Evolutionary conservation across 2,329 filamentous ascomycete species (phyloP).

Genomic region (Alternaria panax): DNA sequence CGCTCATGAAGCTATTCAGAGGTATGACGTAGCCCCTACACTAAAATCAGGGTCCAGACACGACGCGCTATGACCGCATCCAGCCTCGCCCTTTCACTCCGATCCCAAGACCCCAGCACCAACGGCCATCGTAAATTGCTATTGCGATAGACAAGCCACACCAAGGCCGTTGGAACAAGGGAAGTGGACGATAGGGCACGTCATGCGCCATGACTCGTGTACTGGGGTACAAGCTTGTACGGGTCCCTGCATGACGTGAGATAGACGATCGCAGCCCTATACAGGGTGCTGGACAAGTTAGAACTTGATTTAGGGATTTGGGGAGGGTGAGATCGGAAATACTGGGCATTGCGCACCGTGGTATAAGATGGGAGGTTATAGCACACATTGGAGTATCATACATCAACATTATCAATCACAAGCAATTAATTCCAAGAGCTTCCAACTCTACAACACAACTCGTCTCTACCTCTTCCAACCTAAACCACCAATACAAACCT

Average conservation of each 20-base stretch:
- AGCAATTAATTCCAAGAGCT: not conserved
- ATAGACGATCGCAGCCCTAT: constrained; percentile 18
- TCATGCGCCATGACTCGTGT: constrained; percentile 25
- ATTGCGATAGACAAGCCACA: constrained; percentile 23
- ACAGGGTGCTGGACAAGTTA: constrained; percentile 10
- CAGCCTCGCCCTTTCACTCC: constrained; percentile 6
- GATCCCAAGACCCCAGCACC: constrained; percentile 14
- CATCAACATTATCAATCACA: not conserved
- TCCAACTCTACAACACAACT: not conserved
- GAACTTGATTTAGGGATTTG: constrained; percentile 33
- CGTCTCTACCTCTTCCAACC: constrained; percentile 1
- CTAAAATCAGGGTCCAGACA: constrained; percentile 15
- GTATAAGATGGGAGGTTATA: constrained; percentile 18
- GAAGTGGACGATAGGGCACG: constrained; percentile 14
- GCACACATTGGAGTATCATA: not conserved
- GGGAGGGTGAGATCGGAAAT: not conserved
- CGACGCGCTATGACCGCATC: constrained; percentile 19
- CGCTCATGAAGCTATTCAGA: constrained; percentile 20
- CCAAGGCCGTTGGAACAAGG: not conserved
- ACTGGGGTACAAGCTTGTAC: constrained; percentile 3
- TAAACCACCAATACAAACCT: not conserved
- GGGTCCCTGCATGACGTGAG: constrained; percentile 39
- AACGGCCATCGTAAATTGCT: constrained; percentile 21
- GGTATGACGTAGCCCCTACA: constrained; percentile 27
- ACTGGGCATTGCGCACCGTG: not conserved